A percentile compares a stretch with the other conserved stretches of the same genome.
Evolutionary conservation across 352 stramenopile genomes (phyloP).

Genomic region (Discostella stelligera): DNA sequence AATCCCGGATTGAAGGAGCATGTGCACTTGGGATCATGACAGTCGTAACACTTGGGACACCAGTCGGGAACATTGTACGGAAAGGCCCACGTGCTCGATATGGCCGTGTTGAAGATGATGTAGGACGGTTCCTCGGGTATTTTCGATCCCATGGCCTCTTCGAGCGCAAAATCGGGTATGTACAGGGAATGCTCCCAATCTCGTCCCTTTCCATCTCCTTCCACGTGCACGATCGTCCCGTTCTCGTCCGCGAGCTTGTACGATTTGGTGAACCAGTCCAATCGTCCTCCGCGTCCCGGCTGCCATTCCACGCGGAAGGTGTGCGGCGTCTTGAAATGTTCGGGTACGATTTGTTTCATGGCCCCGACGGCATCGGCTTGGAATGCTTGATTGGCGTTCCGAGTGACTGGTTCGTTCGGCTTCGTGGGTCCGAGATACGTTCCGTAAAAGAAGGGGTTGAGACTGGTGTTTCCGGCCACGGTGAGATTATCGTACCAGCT

Average conservation of each 20-base stretch:
- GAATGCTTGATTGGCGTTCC: conserved; percentile 83
- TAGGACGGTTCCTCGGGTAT: conserved; percentile 96
- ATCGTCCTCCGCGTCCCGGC: conserved; percentile 83
- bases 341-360: conserved; percentile 88
- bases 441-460: conserved; percentile 88
- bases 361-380: conserved; percentile 93
- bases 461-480: conserved; percentile 73
- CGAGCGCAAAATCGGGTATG: conserved; percentile 66
- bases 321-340: conserved; percentile 91
- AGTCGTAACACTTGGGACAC: conserved; percentile 92
- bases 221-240: conserved; percentile 47
- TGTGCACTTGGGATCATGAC: conserved; percentile 77
- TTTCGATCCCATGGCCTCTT: conserved; percentile 85
- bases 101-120: conserved; percentile 96
- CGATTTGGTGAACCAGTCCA: conserved; percentile 87
- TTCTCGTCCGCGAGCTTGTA: conserved; percentile 58
- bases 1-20: conserved; percentile 76
- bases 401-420: conserved; percentile 64
- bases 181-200: conserved; percentile 73
- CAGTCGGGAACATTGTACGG: conserved; percentile 83
- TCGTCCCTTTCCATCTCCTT: conserved; percentile 66
- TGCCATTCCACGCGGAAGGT: conserved; percentile 95
- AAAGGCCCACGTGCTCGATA: conserved; percentile 93
- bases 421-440: conserved; percentile 82
- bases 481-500: conserved; percentile 80